Evolutionary conservation across 495 filamentous ascomycete genomes (phyloP).

Genomic region (Annulohypoxylon moriforme): DNA sequence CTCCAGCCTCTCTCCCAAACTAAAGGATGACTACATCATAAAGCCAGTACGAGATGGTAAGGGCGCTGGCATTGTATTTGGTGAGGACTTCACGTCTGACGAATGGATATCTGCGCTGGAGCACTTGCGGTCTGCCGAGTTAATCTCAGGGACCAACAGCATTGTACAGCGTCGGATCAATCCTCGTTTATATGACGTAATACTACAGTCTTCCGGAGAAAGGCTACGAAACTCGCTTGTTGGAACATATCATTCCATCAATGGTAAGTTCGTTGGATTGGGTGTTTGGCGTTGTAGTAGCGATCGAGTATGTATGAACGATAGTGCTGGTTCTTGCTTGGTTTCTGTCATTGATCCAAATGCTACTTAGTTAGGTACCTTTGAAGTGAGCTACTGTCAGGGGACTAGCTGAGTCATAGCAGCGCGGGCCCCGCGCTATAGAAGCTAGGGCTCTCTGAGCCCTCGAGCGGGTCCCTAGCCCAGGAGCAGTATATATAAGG

Average conservation of each 20-base stretch:
- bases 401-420: too few relatives aligned
- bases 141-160: background rate
- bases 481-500: too few relatives aligned
- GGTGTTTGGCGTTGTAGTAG: constrained; percentile 7
- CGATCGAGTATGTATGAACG: background rate
- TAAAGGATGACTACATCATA: background rate
- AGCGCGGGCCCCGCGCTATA: too few relatives aligned
- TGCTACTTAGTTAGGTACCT: background rate
- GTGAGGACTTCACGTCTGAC: background rate
- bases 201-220: background rate
- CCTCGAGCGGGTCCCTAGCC: too few relatives aligned
- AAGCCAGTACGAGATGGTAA: constrained; percentile 5
- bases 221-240: background rate
- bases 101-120: constrained; percentile 4
- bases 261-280: background rate
- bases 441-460: too few relatives aligned
- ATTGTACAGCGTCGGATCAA: background rate
- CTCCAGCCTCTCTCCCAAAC: background rate
- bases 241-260: constrained; percentile 3
- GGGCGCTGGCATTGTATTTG: constrained; percentile 9
- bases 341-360: background rate
- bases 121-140: background rate
- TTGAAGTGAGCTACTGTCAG: too few relatives aligned
- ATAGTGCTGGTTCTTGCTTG: background rate
- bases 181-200: constrained; percentile 9